phyloP scores from a whole-genome alignment of 108 stramenopile genomes.

The Aureococcus anophagefferens region DNA sequence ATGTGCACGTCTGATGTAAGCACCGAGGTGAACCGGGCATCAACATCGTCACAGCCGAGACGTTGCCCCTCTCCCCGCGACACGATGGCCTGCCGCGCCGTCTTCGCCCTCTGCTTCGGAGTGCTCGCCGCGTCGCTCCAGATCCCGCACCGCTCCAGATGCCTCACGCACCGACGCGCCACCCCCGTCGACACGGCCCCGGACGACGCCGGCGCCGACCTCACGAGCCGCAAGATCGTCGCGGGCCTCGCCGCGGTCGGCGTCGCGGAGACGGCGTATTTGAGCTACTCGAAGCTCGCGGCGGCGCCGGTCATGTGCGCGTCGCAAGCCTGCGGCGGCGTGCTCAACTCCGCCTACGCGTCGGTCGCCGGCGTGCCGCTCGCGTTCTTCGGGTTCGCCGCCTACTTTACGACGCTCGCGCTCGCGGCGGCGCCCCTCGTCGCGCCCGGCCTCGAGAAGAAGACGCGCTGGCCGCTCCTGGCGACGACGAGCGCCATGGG shows the following conservation, averaged over 20 bases:
- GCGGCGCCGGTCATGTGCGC: not conserved
- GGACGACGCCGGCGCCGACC: too few species aligned
- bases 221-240: slow-evolving; percentile 51
- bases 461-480: slow-evolving; percentile 53
- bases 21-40: too few species aligned
- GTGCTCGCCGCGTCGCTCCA: too few species aligned
- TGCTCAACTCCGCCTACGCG: slow-evolving; percentile 2
- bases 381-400: not conserved
- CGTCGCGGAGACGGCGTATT: slow-evolving; percentile 58
- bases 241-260: slow-evolving; percentile 51
- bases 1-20: too few species aligned
- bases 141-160: too few species aligned
- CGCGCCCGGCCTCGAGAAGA: slow-evolving; percentile 19
- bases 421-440: not conserved
- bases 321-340: not conserved
- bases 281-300: slow-evolving; percentile 53
- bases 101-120: too few species aligned
- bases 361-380: not conserved
- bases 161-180: too few species aligned
- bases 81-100: too few species aligned
- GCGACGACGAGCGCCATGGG: slow-evolving; percentile 71
- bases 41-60: too few species aligned
- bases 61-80: too few species aligned
- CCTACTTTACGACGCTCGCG: not conserved
- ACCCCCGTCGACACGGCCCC: too few species aligned